These are phyloP conservation scores for Cytospora piceicola DNA, from an alignment of 2,329 filamentous ascomycete species.

Conservation along the genomic window DNA sequence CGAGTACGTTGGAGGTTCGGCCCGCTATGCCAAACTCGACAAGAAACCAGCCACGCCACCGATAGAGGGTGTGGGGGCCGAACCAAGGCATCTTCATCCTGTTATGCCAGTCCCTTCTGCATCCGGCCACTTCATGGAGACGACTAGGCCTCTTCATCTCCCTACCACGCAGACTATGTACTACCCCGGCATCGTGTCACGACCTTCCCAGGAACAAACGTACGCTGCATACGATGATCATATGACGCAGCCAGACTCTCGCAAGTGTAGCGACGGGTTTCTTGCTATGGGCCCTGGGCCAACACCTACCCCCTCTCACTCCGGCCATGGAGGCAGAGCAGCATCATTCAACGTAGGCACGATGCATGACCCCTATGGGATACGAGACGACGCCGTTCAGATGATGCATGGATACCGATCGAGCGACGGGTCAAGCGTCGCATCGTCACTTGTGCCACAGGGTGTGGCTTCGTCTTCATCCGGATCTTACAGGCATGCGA, in stretches of 20 bases:
- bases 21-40: slow-evolving; percentile 67
- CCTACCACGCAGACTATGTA: slow-evolving; percentile 19
- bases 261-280: slow-evolving; percentile 24
- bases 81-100: slow-evolving; percentile 21
- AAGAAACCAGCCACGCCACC: slow-evolving; percentile 41
- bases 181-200: slow-evolving; percentile 16
- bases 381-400: slow-evolving; percentile 34
- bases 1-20: slow-evolving; percentile 80
- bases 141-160: slow-evolving; percentile 7
- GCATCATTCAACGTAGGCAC: slow-evolving; percentile 30
- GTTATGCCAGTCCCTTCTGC: slow-evolving; percentile 1
- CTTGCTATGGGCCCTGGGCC: slow-evolving; percentile 27
- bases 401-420: slow-evolving; percentile 38
- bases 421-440: slow-evolving; percentile 45
- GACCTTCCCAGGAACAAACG: slow-evolving; percentile 19
- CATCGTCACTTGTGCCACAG: slow-evolving; percentile 45
- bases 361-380: slow-evolving; percentile 32
- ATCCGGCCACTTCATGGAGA: slow-evolving; percentile 6
- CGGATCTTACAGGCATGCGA: slow-evolving; percentile 31
- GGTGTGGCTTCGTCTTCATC: slow-evolving; percentile 40
- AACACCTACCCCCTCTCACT: slow-evolving; percentile 34
- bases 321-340: slow-evolving; percentile 27
- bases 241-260: slow-evolving; percentile 17
- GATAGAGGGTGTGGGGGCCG: slow-evolving; percentile 37
- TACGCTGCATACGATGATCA: slow-evolving; percentile 27